These are phyloP conservation scores for Calamus simplicifolius DNA, from an alignment of 176 grass and related monocot genomes.

Conservation along the genomic window DNA sequence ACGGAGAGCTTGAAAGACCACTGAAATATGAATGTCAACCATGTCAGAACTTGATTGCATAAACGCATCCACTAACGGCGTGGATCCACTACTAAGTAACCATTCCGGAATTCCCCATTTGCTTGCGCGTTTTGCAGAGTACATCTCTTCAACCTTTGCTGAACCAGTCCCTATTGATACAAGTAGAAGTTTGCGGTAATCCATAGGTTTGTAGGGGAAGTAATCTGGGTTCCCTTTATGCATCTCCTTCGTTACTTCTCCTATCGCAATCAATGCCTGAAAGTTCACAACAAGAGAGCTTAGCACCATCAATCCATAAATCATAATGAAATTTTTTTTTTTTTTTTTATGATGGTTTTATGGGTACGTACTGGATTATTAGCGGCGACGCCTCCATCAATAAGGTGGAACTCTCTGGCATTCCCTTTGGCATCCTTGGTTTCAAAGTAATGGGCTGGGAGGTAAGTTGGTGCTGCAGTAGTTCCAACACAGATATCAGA, in stretches of 20 bases:
- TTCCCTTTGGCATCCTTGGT: constrained; percentile 45
- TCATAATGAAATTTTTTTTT: too few species aligned
- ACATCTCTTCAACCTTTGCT: constrained; percentile 41
- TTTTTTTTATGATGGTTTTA: too few species aligned
- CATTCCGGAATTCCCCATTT: constrained; percentile 71
- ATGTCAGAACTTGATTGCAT: constrained; percentile 77
- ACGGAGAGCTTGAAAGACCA: constrained; percentile 57
- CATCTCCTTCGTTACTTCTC: constrained; percentile 72
- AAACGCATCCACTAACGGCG: constrained; percentile 76
- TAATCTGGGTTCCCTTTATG: constrained; percentile 75
- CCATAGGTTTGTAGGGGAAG: constrained; percentile 78
- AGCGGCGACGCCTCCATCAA: constrained; percentile 75
- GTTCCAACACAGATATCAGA: constrained; percentile 87
- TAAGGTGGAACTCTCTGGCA: constrained; percentile 71
- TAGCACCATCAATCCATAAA: neutral
- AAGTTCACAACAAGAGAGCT: constrained; percentile 14
- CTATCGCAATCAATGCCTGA: constrained; percentile 74
- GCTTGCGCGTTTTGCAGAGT: constrained; percentile 37
- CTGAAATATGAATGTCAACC: constrained; percentile 78
- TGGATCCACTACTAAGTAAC: constrained; percentile 58
- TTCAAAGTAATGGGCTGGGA: constrained; percentile 68
- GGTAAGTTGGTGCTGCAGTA: constrained; percentile 75
- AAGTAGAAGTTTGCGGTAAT: constrained; percentile 62
- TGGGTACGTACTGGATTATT: constrained; percentile 64
- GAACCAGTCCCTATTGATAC: constrained; percentile 85